phyloP scores from a whole-genome alignment of 2,329 filamentous ascomycete genomes.

The Shiraia bambusicola region DNA sequence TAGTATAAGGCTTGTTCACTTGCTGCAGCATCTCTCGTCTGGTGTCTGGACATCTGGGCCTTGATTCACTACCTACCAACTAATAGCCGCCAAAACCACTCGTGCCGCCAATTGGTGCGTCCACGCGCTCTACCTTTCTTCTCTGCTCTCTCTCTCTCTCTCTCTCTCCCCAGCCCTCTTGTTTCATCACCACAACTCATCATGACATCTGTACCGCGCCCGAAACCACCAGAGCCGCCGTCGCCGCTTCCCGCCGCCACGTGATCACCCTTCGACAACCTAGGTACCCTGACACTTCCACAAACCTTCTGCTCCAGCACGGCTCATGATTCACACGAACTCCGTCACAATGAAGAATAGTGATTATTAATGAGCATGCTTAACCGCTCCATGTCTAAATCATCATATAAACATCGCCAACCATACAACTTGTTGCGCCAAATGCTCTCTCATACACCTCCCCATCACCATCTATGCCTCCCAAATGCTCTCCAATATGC shows the following conservation, averaged over 20 bases:
- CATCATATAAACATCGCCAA: not conserved
- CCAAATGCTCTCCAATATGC: not conserved
- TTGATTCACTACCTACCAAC: too few relatives aligned
- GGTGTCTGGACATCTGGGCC: conserved; percentile 13
- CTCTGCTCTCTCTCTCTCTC: not conserved
- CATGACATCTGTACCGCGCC: conserved; percentile 33
- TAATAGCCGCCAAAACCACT: not conserved
- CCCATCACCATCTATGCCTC: not conserved
- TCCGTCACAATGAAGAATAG: not conserved
- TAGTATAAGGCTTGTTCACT: too few relatives aligned
- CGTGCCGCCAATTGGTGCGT: conserved; percentile 25
- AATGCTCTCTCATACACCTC: not conserved
- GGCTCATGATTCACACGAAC: too few relatives aligned
- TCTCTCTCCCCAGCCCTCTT: not conserved
- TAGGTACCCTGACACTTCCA: conserved; percentile 20
- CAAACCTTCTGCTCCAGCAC: conserved; percentile 27
- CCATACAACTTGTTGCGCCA: conserved; percentile 1
- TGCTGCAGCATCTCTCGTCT: conserved; percentile 13
- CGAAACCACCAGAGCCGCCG: conserved; percentile 26
- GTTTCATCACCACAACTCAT: conserved; percentile 5
- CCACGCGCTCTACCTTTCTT: too few relatives aligned
- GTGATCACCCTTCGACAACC: not conserved
- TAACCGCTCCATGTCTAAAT: not conserved
- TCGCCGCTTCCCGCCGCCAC: conserved; percentile 19
- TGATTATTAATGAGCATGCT: not conserved